A percentile compares a stretch with the other conserved stretches of the same genome.
Conservation (phyloP, 768 basidiomycete genomes). For the Rickenella mellea region DNA sequence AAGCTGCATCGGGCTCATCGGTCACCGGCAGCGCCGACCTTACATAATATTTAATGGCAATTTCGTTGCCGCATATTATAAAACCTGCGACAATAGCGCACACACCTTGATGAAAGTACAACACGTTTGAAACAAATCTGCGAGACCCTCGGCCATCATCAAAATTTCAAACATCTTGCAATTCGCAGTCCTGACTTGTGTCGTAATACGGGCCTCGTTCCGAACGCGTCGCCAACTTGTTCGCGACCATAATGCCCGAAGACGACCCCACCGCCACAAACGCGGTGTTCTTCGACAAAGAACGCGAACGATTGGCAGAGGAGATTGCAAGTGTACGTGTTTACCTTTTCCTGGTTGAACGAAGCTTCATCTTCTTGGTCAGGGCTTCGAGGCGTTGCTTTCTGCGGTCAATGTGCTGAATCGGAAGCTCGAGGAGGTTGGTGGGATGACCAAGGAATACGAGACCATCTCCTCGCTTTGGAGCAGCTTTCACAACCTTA, state of each 20-base stretch:
- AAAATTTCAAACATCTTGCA: too few relatives aligned
- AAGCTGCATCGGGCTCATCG: too few relatives aligned
- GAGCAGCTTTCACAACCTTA: conserved; percentile 71
- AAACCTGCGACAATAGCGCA: too few relatives aligned
- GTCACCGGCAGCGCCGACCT: too few relatives aligned
- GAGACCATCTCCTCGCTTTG: conserved; percentile 80
- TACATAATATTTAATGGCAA: too few relatives aligned
- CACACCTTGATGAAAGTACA: too few relatives aligned
- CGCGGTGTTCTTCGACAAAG: conserved; percentile 63
- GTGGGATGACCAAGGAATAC: conserved; percentile 89
- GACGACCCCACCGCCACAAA: conserved; percentile 27
- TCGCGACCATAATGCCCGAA: background rate
- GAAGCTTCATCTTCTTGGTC: background rate
- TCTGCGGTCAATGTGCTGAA: conserved; percentile 80
- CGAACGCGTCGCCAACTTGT: background rate
- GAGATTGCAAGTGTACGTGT: conserved; percentile 63
- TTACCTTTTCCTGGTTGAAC: background rate
- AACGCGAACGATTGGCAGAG: conserved; percentile 62
- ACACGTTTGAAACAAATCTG: too few relatives aligned
- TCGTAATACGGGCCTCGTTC: too few relatives aligned
- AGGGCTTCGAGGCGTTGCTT: conserved; percentile 86
- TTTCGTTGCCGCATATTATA: too few relatives aligned
- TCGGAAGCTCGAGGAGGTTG: conserved; percentile 85
- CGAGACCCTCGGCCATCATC: too few relatives aligned
- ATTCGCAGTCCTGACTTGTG: too few relatives aligned